phyloP scores from a whole-genome alignment of 805 yeast species.

The Pichia ethanolica region DNA sequence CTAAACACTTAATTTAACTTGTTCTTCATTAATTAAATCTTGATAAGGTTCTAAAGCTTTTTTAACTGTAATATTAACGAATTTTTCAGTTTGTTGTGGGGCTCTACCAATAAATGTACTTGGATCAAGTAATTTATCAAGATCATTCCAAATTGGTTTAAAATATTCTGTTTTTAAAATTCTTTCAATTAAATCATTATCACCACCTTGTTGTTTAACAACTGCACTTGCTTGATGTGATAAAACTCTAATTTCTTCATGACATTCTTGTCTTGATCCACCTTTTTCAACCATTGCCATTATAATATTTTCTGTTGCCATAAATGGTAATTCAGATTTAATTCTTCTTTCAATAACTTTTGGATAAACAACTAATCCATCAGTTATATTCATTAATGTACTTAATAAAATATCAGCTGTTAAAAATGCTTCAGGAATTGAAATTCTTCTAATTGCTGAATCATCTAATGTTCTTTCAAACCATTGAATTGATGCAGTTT shows the following conservation, averaged over 20 bases:
- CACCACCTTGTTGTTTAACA: constrained; percentile 97
- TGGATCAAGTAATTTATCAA: constrained; percentile 80
- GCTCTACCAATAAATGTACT: constrained; percentile 97
- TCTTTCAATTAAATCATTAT: constrained; percentile 91
- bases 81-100: constrained; percentile 94
- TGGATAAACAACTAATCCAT: constrained; percentile 96
- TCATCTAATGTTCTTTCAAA: constrained; percentile 98
- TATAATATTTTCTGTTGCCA: constrained; percentile 98
- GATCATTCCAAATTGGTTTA: constrained; percentile 79
- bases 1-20: constrained; percentile 75
- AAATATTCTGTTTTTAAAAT: constrained; percentile 71
- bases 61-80: constrained; percentile 76
- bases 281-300: constrained; percentile 99
- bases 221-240: constrained; percentile 97
- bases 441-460: constrained; percentile 94
- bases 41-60: constrained; percentile 69
- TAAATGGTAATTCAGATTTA: constrained; percentile 89
- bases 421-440: constrained; percentile 92
- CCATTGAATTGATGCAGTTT: constrained; percentile 98
- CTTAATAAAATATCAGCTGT: constrained; percentile 90
- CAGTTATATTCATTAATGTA: constrained; percentile 84
- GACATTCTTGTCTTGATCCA: constrained; percentile 96
- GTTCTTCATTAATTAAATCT: constrained; percentile 51
- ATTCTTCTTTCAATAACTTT: constrained; percentile 97
- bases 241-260: constrained; percentile 92